Conservation (phyloP, 2,329 filamentous ascomycete genomes). For the Cladosporium cucumerinum region DNA sequence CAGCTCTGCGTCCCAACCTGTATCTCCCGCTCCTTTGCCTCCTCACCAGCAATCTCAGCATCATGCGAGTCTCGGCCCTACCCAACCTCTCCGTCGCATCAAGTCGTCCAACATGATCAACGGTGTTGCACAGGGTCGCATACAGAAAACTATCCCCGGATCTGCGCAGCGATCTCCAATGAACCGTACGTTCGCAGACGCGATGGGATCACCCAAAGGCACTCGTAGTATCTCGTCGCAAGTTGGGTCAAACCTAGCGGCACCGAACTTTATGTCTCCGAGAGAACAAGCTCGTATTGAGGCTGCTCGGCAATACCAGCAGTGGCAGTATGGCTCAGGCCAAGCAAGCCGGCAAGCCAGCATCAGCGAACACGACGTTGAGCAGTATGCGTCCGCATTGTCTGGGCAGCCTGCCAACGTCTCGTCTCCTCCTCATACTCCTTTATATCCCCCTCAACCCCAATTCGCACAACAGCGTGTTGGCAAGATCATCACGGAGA, state of each 20-base stretch:
- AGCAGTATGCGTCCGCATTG: neutral
- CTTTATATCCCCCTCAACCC: slow-evolving; percentile 31
- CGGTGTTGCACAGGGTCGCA: slow-evolving; percentile 40
- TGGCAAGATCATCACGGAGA: slow-evolving; percentile 38
- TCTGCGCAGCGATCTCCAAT: slow-evolving; percentile 50
- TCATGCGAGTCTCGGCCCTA: slow-evolving; percentile 49
- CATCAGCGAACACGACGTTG: slow-evolving; percentile 37
- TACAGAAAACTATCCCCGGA: slow-evolving; percentile 45
- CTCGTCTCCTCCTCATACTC: slow-evolving; percentile 48
- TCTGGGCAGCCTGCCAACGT: slow-evolving; percentile 32
- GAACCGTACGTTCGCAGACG: slow-evolving; percentile 45
- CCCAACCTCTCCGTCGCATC: slow-evolving; percentile 54
- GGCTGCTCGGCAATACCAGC: slow-evolving; percentile 32
- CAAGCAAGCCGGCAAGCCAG: slow-evolving; percentile 38
- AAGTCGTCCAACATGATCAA: slow-evolving; percentile 46
- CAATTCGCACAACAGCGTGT: slow-evolving; percentile 31
- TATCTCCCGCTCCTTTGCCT: slow-evolving; percentile 34
- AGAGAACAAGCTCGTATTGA: slow-evolving; percentile 35
- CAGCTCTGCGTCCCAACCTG: slow-evolving; percentile 37
- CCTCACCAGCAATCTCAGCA: slow-evolving; percentile 53
- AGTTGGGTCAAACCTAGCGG: slow-evolving; percentile 41
- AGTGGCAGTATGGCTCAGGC: slow-evolving; percentile 38
- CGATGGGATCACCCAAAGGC: slow-evolving; percentile 46
- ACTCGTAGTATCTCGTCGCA: slow-evolving; percentile 35
- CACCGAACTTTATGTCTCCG: slow-evolving; percentile 49